Percentiles rank a stretch among this genome's conserved stretches.
These are phyloP conservation scores for Pelargonium cotyledonis DNA, from an alignment of 441 rosid species.

Conservation along the genomic window DNA sequence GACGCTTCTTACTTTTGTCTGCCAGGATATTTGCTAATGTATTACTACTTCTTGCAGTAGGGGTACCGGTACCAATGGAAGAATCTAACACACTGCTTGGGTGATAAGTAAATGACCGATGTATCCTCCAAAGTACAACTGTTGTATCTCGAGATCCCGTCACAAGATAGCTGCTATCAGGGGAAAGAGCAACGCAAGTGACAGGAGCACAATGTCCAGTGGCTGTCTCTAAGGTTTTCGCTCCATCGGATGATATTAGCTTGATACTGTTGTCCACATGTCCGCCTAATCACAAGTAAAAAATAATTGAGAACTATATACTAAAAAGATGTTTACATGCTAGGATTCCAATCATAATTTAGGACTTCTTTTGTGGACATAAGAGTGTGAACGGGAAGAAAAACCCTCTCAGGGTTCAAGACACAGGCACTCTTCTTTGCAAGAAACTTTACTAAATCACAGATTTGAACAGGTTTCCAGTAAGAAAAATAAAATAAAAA, in stretches of 20 bases:
- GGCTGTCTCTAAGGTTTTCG: constrained; percentile 85
- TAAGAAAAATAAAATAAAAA: no score
- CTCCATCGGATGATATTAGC: constrained; percentile 81
- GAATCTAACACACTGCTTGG: constrained; percentile 50
- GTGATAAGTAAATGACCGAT: constrained; percentile 47
- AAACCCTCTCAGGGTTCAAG: no score
- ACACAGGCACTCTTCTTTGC: no score
- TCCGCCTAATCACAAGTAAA: constrained; percentile 63
- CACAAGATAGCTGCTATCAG: constrained; percentile 77
- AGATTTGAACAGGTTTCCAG: no score
- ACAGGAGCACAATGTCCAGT: constrained; percentile 91
- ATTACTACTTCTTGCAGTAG: constrained; percentile 40
- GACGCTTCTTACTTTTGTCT: constrained; percentile 54
- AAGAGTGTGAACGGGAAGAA: no score
- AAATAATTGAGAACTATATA: no score
- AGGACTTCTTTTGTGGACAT: neutral
- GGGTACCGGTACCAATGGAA: constrained; percentile 38
- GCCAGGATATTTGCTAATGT: constrained; percentile 42
- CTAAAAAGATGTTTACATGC: neutral
- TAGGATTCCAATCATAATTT: neutral
- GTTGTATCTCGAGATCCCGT: constrained; percentile 91
- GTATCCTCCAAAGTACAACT: constrained; percentile 84
- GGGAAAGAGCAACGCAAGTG: constrained; percentile 91
- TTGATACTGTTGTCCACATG: constrained; percentile 92
- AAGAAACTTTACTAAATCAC: no score